These are phyloP conservation scores for Penicillium nordicum DNA, from an alignment of 2,329 filamentous ascomycete genomes.

Conservation along the genomic window DNA sequence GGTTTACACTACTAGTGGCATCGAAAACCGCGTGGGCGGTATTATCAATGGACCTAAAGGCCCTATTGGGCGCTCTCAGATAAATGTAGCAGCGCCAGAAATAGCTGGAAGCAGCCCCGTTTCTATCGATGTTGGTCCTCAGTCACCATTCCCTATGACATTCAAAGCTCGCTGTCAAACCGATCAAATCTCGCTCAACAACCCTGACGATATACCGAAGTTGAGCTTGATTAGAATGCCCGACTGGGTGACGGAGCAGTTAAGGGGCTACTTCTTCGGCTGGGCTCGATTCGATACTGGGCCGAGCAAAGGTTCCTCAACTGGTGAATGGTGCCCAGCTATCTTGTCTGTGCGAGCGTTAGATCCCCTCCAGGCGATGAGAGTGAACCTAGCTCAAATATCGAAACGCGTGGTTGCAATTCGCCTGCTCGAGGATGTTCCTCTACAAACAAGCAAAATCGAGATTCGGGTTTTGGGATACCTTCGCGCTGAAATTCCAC, in stretches of 20 bases:
- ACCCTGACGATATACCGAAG: slow-evolving; percentile 53
- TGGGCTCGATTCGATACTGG: slow-evolving; percentile 51
- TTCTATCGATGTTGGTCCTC: slow-evolving; percentile 30
- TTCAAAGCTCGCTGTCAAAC: slow-evolving; percentile 24
- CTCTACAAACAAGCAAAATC: slow-evolving; percentile 38
- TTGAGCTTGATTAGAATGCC: slow-evolving; percentile 54
- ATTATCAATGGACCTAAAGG: slow-evolving; percentile 40
- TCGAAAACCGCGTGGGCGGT: slow-evolving; percentile 22
- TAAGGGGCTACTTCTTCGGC: slow-evolving; percentile 63
- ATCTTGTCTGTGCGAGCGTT: slow-evolving; percentile 51
- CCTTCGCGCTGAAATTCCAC: slow-evolving; percentile 43
- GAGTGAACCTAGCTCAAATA: slow-evolving; percentile 48
- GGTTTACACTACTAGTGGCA: slow-evolving; percentile 33
- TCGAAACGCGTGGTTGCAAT: slow-evolving; percentile 49
- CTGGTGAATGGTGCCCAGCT: slow-evolving; percentile 55
- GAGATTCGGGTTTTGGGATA: slow-evolving; percentile 61
- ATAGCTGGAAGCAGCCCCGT: background rate
- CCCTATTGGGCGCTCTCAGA: slow-evolving; percentile 24
- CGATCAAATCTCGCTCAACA: slow-evolving; percentile 24
- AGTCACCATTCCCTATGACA: slow-evolving; percentile 30
- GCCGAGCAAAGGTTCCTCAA: slow-evolving; percentile 32
- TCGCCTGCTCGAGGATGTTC: slow-evolving; percentile 29
- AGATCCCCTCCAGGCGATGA: slow-evolving; percentile 48
- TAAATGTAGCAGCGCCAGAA: slow-evolving; percentile 27
- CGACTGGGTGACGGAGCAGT: slow-evolving; percentile 51